Evolutionary conservation across 2,329 filamentous ascomycete species (phyloP).

Genomic region (Aspergillus novoparasiticus): DNA sequence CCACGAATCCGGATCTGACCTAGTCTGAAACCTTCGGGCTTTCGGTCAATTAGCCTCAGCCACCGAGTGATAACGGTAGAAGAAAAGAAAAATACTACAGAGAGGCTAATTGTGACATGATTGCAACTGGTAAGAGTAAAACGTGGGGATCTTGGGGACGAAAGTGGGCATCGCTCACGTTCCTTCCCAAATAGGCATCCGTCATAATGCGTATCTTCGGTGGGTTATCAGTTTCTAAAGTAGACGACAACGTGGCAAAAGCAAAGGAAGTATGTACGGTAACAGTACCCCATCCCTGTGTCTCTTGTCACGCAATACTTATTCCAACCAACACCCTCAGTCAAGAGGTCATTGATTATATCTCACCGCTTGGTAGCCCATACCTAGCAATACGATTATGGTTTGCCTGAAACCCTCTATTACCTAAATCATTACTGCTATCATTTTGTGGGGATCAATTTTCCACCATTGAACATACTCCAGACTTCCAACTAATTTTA

Average conservation of each 20-base stretch:
- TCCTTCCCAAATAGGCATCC: background rate
- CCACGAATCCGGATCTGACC: background rate
- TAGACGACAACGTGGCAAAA: background rate
- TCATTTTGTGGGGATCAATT: constrained; percentile 3
- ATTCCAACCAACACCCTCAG: background rate
- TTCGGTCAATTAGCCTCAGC: constrained; percentile 2
- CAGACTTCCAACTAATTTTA: background rate
- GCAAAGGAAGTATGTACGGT: background rate
- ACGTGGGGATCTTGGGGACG: background rate
- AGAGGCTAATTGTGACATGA: constrained; percentile 1
- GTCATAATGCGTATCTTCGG: background rate
- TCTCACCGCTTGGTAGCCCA: background rate
- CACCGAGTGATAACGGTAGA: background rate
- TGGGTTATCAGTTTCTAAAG: background rate
- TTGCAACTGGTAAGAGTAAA: background rate
- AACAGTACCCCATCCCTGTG: background rate
- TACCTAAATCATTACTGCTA: background rate
- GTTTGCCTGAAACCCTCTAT: background rate
- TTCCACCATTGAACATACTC: constrained; percentile 2
- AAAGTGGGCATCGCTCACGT: background rate
- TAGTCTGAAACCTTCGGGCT: background rate
- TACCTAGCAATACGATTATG: background rate
- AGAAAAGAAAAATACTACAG: background rate
- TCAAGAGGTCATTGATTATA: background rate
- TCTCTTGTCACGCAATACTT: background rate